A percentile compares a stretch with the other conserved stretches of the same genome.
Evolutionary conservation across 441 rosid genomes (phyloP).

Genomic region (Erodium trifolium): DNA sequence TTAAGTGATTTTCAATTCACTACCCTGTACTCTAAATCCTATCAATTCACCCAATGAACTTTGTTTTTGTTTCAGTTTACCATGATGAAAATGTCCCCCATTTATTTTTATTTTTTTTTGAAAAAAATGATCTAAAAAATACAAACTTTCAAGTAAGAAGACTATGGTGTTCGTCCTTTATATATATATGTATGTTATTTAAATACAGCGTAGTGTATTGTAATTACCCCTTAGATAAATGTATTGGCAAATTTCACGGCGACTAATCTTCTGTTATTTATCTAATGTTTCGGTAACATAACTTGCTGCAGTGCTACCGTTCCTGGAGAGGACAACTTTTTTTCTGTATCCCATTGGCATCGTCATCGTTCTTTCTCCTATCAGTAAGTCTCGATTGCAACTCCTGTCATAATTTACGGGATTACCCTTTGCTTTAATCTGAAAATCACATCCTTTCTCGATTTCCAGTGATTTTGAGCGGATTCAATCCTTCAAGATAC

Average conservation of each 20-base stretch:
- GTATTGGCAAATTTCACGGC: not conserved
- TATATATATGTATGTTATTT: no score
- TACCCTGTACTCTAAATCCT: no score
- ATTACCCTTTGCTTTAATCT: conserved; percentile 5
- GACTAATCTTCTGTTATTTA: not conserved
- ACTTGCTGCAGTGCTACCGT: conserved; percentile 70
- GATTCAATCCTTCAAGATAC: conserved; percentile 97
- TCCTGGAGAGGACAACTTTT: conserved; percentile 91
- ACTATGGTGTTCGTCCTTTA: no score
- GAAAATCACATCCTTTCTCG: conserved; percentile 7
- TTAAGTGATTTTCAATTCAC: no score
- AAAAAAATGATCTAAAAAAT: no score
- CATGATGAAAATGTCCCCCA: no score
- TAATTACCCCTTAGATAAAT: not conserved
- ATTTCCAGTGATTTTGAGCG: conserved; percentile 78
- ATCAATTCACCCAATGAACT: no score
- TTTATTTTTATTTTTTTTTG: no score
- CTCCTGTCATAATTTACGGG: not conserved
- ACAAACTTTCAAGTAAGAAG: no score
- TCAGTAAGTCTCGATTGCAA: conserved; percentile 45
- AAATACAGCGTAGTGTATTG: no score
- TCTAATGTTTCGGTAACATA: conserved; percentile 14
- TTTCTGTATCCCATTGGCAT: conserved; percentile 87
- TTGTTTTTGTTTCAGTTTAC: no score
- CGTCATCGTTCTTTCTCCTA: conserved; percentile 72